Percentiles rank a stretch among this genome's conserved stretches.
These are phyloP conservation scores for Anthracocystis walkeri DNA, from an alignment of 1,284 basidiomycete genomes.

Conservation along the genomic window DNA sequence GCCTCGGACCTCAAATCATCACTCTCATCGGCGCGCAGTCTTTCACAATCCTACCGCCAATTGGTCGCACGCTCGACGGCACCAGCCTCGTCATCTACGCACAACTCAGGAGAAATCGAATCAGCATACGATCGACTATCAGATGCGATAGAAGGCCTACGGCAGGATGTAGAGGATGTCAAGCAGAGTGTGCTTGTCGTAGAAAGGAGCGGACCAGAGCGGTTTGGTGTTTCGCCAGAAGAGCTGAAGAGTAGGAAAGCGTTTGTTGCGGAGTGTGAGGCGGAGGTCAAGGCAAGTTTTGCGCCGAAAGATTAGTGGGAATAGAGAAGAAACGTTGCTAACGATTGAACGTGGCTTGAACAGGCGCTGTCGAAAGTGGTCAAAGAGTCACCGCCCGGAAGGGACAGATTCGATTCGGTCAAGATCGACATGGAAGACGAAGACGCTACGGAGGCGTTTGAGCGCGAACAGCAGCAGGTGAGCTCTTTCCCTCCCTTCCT, in stretches of 20 bases:
- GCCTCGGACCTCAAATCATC: constrained; percentile 60
- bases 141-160: constrained; percentile 55
- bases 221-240: constrained; percentile 57
- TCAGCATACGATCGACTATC: constrained; percentile 51
- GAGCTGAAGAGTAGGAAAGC: constrained; percentile 53
- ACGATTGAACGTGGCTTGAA: not conserved
- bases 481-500: not conserved
- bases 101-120: constrained; percentile 15
- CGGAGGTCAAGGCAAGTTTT: constrained; percentile 45
- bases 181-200: constrained; percentile 63
- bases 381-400: constrained; percentile 22
- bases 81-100: constrained; percentile 1
- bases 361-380: constrained; percentile 36
- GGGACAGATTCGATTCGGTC: constrained; percentile 30
- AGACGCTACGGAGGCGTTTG: constrained; percentile 58
- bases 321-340: not conserved
- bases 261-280: constrained; percentile 57
- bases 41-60: constrained; percentile 46
- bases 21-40: constrained; percentile 47
- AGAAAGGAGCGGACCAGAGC: constrained; percentile 58
- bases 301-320: no score
- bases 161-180: constrained; percentile 64
- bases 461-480: constrained; percentile 67
- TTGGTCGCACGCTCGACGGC: constrained; percentile 24
- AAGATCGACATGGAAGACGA: constrained; percentile 52